Evolutionary conservation across 352 stramenopile genomes (phyloP).

Genomic region (Phytophthora macrochlamydospora): DNA sequence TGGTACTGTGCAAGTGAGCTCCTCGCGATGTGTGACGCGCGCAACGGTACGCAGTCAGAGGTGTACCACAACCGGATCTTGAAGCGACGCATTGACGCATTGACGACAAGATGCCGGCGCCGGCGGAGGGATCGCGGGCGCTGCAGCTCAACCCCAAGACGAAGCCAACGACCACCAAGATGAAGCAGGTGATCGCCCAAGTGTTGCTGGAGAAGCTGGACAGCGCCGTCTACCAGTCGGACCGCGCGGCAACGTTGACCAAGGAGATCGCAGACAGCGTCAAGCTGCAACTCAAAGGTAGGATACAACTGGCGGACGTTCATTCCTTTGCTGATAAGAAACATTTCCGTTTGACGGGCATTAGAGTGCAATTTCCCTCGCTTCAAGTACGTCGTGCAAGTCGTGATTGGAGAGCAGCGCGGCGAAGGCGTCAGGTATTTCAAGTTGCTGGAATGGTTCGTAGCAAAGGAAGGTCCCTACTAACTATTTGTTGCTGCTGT

Average conservation of each 20-base stretch:
- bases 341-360: neutral
- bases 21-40: too few relatives aligned
- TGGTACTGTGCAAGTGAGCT: neutral
- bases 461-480: neutral
- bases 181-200: constrained; percentile 77
- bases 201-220: constrained; percentile 76
- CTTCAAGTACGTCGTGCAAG: constrained; percentile 92
- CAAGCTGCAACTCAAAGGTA: constrained; percentile 86
- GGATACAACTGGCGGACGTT: neutral
- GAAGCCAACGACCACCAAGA: constrained; percentile 75
- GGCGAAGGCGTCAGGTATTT: constrained; percentile 82
- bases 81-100: constrained; percentile 13
- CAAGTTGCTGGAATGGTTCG: neutral
- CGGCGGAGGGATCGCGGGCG: constrained; percentile 43
- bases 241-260: constrained; percentile 73
- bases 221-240: constrained; percentile 67
- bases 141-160: constrained; percentile 62
- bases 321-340: neutral
- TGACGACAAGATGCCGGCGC: constrained; percentile 45
- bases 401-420: constrained; percentile 90
- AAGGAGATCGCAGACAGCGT: constrained; percentile 89
- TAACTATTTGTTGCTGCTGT: neutral
- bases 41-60: too few relatives aligned
- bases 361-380: constrained; percentile 71
- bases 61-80: constrained; percentile 8